Conservation (phyloP, 2,329 filamentous ascomycete genomes). For the Cladobotryum mycophilum region DNA sequence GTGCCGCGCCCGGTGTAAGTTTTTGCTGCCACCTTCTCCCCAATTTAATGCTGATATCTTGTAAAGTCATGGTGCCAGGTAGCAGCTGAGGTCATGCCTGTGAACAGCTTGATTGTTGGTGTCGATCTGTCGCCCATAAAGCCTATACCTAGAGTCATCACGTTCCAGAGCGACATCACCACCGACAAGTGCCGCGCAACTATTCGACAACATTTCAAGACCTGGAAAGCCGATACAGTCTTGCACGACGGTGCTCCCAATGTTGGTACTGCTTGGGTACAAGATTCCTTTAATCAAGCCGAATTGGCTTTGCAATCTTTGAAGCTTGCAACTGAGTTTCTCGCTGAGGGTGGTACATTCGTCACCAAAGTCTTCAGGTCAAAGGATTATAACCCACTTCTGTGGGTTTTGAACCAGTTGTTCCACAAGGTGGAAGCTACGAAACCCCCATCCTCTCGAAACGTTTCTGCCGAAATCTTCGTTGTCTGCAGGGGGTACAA, state of each 20-base stretch:
- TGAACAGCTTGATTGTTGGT: conserved; percentile 82
- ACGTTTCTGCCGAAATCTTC: conserved; percentile 97
- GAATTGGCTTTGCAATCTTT: conserved; percentile 85
- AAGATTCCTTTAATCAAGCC: conserved; percentile 97
- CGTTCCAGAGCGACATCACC: conserved; percentile 96
- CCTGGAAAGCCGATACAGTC: conserved; percentile 92
- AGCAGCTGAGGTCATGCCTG: conserved; percentile 89
- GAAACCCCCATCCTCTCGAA: conserved; percentile 91
- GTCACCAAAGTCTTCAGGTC: conserved; percentile 97
- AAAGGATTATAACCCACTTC: conserved; percentile 90
- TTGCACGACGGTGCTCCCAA: conserved; percentile 97
- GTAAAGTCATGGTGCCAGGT: conserved; percentile 88
- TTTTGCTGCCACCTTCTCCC: background rate
- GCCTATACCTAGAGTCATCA: conserved; percentile 86
- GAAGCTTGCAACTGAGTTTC: conserved; percentile 90
- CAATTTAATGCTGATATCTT: background rate
- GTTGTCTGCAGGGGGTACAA: conserved; percentile 95
- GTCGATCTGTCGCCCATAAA: conserved; percentile 96
- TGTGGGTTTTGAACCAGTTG: conserved; percentile 97
- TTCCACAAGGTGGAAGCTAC: conserved; percentile 95
- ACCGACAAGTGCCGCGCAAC: conserved; percentile 92
- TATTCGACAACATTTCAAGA: conserved; percentile 83
- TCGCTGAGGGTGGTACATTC: conserved; percentile 83
- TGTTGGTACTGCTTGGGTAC: conserved; percentile 95
- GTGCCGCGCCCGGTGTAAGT: conserved; percentile 83